Evolutionary conservation across 345 rosid species (phyloP).

Genomic region (Brassica napus): DNA sequence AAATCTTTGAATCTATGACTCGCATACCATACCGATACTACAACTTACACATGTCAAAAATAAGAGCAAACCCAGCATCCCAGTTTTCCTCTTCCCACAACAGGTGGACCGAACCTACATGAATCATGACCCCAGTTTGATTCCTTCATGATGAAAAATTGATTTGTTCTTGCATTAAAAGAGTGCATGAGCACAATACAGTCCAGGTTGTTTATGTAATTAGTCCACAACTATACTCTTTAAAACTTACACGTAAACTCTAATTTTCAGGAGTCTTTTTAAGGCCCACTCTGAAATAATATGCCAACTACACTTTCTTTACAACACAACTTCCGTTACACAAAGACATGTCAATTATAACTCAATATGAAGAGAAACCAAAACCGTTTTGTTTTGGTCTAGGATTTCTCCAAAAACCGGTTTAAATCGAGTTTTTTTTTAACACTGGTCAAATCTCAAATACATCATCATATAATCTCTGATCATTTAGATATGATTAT

Average conservation of each 20-base stretch:
- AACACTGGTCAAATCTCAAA: too few relatives aligned
- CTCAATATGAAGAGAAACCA: conserved; percentile 12
- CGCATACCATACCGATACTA: conserved; percentile 1
- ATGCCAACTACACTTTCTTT: conserved; percentile 34
- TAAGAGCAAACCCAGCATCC: conserved; percentile 9
- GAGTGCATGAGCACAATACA: neutral
- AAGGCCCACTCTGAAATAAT: conserved; percentile 36
- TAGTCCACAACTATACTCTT: neutral
- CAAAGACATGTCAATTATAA: conserved; percentile 21
- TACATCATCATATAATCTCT: too few relatives aligned
- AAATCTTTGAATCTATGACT: neutral
- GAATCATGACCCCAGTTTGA: neutral
- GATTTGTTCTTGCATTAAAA: conserved; percentile 2
- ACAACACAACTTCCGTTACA: conserved; percentile 31
- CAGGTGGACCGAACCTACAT: conserved; percentile 9
- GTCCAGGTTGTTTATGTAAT: neutral
- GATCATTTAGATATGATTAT: too few relatives aligned
- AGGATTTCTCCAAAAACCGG: neutral
- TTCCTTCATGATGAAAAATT: neutral
- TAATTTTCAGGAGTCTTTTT: conserved; percentile 20
- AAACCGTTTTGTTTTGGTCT: neutral
- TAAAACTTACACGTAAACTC: conserved; percentile 17
- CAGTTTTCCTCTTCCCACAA: neutral
- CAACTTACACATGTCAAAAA: conserved; percentile 9
- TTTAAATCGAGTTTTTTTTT: neutral